Evolutionary conservation across 495 filamentous ascomycete species (phyloP).

Genomic region (Hyaloscypha bicolor): DNA sequence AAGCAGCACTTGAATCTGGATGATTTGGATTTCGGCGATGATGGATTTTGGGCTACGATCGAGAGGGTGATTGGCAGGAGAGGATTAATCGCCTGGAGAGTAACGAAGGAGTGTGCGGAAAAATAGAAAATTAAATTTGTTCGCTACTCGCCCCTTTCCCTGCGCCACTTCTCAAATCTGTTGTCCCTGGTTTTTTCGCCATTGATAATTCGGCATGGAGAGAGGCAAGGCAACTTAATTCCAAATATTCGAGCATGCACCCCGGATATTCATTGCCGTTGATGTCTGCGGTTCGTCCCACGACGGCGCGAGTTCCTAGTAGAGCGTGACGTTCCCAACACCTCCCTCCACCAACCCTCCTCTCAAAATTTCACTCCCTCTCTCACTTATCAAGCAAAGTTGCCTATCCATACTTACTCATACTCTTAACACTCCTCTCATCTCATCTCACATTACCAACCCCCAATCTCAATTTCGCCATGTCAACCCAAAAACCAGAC

Average conservation of each 20-base stretch:
- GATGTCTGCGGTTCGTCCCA: background rate
- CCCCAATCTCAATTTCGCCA: background rate
- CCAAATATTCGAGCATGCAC: background rate
- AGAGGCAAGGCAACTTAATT: background rate
- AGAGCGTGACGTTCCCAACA: background rate
- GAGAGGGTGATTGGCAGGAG: conserved; percentile 75
- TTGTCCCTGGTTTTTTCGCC: background rate
- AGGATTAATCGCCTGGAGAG: conserved; percentile 79
- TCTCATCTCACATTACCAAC: too few species aligned
- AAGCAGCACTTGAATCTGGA: conserved; percentile 82
- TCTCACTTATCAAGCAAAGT: too few species aligned
- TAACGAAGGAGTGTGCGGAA: conserved; percentile 49
- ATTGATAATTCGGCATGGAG: too few species aligned
- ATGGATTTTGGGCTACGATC: conserved; percentile 78
- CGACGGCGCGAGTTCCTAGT: background rate
- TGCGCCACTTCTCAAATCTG: background rate
- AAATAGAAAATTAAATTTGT: conserved; percentile 8
- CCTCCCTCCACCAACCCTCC: too few species aligned
- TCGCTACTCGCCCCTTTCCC: background rate
- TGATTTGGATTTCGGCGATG: conserved; percentile 86
- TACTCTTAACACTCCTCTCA: too few species aligned
- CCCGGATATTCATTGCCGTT: background rate
- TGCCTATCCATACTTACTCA: too few species aligned
- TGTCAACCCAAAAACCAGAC: conserved; percentile 28
- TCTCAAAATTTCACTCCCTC: too few species aligned